Conservation (phyloP, 139 green algal species). For the Micractinium conductrix region DNA sequence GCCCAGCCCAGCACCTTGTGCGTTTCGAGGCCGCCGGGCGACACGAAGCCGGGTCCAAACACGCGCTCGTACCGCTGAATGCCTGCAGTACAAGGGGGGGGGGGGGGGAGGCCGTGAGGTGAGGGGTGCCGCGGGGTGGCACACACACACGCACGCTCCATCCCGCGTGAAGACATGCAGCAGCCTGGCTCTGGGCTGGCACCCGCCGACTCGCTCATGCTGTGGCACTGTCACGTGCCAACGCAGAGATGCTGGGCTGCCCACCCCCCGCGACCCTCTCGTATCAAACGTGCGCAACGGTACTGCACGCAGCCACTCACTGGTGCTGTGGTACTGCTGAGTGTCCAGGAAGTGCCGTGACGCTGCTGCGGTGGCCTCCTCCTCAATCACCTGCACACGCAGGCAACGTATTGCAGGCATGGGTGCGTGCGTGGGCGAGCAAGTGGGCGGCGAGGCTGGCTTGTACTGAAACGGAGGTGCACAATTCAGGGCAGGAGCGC, state of each 20-base stretch:
- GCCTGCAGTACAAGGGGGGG: constrained; percentile 25
- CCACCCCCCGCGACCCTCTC: too few relatives aligned
- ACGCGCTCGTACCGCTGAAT: constrained; percentile 84
- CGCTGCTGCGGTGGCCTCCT: constrained; percentile 7
- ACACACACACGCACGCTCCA: too few relatives aligned
- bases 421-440: too few relatives aligned
- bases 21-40: constrained; percentile 68
- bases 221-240: too few relatives aligned
- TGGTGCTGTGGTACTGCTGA: constrained; percentile 50
- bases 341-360: constrained; percentile 78
- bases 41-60: constrained; percentile 83
- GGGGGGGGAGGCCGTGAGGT: too few relatives aligned
- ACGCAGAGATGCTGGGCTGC: background rate
- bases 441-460: background rate
- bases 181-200: too few relatives aligned
- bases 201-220: too few relatives aligned
- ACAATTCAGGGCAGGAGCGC: too few relatives aligned
- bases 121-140: too few relatives aligned
- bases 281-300: too few relatives aligned
- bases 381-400: constrained; percentile 23
- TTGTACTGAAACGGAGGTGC: background rate
- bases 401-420: too few relatives aligned
- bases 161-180: too few relatives aligned
- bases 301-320: constrained; percentile 6
- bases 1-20: constrained; percentile 40